Evolutionary conservation across 805 yeast genomes (phyloP).

Genomic region (Cyberlindnera mississippiensis): DNA sequence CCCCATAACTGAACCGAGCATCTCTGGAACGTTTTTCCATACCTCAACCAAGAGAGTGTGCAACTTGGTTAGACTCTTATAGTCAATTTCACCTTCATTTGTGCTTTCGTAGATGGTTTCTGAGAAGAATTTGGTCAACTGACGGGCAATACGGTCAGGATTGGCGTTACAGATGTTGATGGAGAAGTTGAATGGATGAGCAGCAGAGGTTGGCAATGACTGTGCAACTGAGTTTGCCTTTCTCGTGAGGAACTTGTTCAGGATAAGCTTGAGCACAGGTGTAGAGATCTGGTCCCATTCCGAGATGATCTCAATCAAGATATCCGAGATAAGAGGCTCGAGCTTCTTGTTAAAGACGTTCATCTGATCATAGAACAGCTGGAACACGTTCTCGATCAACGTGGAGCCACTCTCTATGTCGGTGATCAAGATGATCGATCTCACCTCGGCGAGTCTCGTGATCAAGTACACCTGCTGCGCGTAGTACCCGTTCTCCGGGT

Average conservation of each 20-base stretch:
- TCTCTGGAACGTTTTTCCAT: conserved; percentile 77
- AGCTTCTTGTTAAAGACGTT: conserved; percentile 47
- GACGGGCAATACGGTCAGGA: conserved; percentile 69
- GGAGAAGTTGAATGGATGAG: conserved; percentile 62
- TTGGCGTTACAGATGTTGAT: conserved; percentile 65
- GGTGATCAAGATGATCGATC: conserved; percentile 67
- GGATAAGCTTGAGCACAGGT: conserved; percentile 54
- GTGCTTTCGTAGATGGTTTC: conserved; percentile 56
- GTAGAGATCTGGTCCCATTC: conserved; percentile 66
- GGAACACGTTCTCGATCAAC: conserved; percentile 53
- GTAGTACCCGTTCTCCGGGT: conserved; percentile 55
- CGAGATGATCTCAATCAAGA: conserved; percentile 69
- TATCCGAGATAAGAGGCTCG: conserved; percentile 61
- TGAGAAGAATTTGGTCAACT: conserved; percentile 73
- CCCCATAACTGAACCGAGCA: conserved; percentile 70
- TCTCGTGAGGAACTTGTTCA: conserved; percentile 53
- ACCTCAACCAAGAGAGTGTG: conserved; percentile 61
- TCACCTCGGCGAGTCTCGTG: conserved; percentile 67
- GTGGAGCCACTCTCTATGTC: conserved; percentile 64
- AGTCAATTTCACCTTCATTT: conserved; percentile 21
- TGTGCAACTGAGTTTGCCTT: conserved; percentile 16
- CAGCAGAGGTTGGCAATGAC: conserved; percentile 16
- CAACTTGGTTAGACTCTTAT: conserved; percentile 50
- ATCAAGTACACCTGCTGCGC: conserved; percentile 61
- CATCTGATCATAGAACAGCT: conserved; percentile 53